These are phyloP conservation scores for Misopates orontium DNA, from an alignment of 257 asterid species.

Conservation along the genomic window DNA sequence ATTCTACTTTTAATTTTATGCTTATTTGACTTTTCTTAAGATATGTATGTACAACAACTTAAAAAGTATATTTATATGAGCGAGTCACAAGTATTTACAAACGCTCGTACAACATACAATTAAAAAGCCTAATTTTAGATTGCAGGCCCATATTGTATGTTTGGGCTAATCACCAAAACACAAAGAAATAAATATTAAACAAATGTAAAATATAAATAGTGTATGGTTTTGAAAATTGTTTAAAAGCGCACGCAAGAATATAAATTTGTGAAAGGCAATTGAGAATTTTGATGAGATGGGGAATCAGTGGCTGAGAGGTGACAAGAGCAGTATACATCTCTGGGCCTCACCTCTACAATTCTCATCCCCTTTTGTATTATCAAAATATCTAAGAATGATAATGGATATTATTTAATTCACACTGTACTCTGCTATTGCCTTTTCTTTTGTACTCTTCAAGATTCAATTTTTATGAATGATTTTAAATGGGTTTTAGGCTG, in stretches of 20 bases:
- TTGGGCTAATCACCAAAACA: too few species aligned
- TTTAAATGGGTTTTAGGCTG: slow-evolving; percentile 65
- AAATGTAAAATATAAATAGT: neutral
- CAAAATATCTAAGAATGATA: slow-evolving; percentile 1
- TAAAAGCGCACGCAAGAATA: neutral
- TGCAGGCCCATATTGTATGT: too few species aligned
- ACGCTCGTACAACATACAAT: too few species aligned
- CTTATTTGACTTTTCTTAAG: too few species aligned
- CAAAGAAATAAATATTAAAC: too few species aligned
- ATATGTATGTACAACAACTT: too few species aligned
- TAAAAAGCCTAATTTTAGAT: too few species aligned
- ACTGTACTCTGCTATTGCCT: neutral
- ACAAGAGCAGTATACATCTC: slow-evolving; percentile 29
- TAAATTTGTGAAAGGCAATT: slow-evolving; percentile 33
- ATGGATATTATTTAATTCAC: slow-evolving; percentile 23
- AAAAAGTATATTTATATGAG: too few species aligned
- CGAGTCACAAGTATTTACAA: too few species aligned
- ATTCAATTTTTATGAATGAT: slow-evolving; percentile 6
- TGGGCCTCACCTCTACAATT: slow-evolving; percentile 29
- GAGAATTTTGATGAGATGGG: slow-evolving; percentile 49
- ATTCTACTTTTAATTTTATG: too few species aligned
- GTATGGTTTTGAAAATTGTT: neutral
- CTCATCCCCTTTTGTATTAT: slow-evolving; percentile 13
- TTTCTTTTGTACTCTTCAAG: slow-evolving; percentile 21
- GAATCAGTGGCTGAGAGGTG: slow-evolving; percentile 74